These are phyloP conservation scores for Drechslerella dactyloides DNA, from an alignment of 2,329 filamentous ascomycete genomes.

Conservation along the genomic window DNA sequence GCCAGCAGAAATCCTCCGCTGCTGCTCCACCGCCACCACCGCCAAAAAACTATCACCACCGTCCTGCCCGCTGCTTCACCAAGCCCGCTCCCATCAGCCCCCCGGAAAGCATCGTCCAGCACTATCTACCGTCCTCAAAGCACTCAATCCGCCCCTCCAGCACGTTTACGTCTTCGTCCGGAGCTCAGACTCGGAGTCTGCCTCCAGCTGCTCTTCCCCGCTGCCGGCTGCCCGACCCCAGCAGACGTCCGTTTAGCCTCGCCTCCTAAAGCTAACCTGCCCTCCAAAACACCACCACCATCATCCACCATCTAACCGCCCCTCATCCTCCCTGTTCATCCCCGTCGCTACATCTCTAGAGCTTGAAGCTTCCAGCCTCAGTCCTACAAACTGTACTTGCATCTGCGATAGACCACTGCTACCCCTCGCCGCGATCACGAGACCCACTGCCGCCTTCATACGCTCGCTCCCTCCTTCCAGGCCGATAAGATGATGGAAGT, in stretches of 20 bases:
- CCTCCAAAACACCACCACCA: constrained; percentile 2
- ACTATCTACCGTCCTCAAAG: not conserved
- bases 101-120: not conserved
- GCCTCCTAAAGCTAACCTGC: constrained; percentile 19
- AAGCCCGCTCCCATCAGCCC: not conserved
- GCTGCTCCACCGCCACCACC: constrained; percentile 32
- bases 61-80: not conserved
- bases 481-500: constrained; percentile 71
- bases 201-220: constrained; percentile 36
- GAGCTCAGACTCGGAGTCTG: constrained; percentile 3
- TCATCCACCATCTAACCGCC: constrained; percentile 21
- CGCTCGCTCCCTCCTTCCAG: constrained; percentile 32
- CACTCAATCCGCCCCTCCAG: constrained; percentile 26
- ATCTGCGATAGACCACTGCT: constrained; percentile 5
- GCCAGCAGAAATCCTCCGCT: constrained; percentile 1
- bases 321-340: constrained; percentile 20
- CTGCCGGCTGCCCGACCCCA: constrained; percentile 21
- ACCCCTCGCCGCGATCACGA: constrained; percentile 46
- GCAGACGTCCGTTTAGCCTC: constrained; percentile 17
- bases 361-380: too few species aligned
- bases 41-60: constrained; percentile 2
- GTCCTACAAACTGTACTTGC: too few species aligned
- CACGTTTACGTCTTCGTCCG: constrained; percentile 6
- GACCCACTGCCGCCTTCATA: constrained; percentile 22
- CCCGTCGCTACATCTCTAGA: constrained; percentile 13